Base-by-base conservation (phyloP, 2,329 filamentous ascomycete species). In the Diaporthe sp. region DNA sequence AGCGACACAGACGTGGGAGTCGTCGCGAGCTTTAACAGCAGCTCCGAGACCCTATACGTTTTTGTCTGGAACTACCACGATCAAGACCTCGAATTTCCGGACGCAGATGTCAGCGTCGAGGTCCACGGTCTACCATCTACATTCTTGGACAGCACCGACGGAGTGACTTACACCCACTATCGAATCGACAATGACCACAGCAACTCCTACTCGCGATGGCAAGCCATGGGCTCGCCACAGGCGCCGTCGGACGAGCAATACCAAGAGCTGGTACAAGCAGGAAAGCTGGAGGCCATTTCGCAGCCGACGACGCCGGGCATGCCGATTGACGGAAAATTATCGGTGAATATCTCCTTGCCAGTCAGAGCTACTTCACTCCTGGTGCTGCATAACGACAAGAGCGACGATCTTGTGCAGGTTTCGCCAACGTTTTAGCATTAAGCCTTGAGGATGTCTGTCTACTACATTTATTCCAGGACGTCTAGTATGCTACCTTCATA, bases 61-160 rank as follows among this genome's bases (percentile, higher is more conserved):
- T 73, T 73, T 42, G 37, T 67, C 9, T 73, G 71, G 71, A 61
- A 73, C 37, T 73, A 73, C 51, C 71, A 73, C 37, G 71, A 73
- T 20, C 31, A 42, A 17, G 49, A 73, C 22, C 47, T 67, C n/a
- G 47, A 67, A 4, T 73, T 73, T 6, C 47, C 58, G 2, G 47
- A 73, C 25, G 47, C 58, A 3, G 39, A 73, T 7, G 34, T 73
- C 47, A 37, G 0, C 47, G 17, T 73, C 17, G 39, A 51, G 4
- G 44, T 73, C 37, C 57, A 61, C 3, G 20, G 71, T 4, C 44
- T 73, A 20, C 71, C 58, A 13, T 15, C 28, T 17, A 34, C 57
- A 3, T 57, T 73, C 15, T 39, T 25, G n/a, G 22, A 42, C 10
- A 53, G 4, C 8, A 6, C 42, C 39, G 5, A 34, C 10, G 47